Evolutionary conservation across 768 basidiomycete species (phyloP), one percentile per base, ranked within the genome.

Genomic region (Brasilioporus rufonigricans): DNA sequence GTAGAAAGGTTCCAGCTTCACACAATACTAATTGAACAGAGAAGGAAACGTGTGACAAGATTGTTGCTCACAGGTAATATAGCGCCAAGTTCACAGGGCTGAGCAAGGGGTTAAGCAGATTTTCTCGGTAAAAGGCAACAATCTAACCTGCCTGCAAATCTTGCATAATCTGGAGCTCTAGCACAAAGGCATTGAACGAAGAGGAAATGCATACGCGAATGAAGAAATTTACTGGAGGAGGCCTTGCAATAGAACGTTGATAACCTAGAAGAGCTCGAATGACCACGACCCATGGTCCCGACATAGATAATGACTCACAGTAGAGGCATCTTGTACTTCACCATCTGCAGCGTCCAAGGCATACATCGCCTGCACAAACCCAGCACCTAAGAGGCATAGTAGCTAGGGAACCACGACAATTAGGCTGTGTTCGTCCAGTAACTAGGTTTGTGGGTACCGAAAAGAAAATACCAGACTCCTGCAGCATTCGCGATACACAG

Each of bases 311-410:
- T 67, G 38, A 63, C 76, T 60, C 64, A 87, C 88, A 38, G 70
- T 64, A 4, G 70, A 70, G 4, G 79, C 72, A 36, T 77, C 74
- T 48, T 89, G 86, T 1, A 76, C 77, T 35, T 80, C 75, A 4
- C 94, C 93, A 71, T 97, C 93, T 3, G 94, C 92, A 32, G 88
- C 91, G 66, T 97, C 93, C 21, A 97, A 74, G 1, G 95, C 95
- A 64, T 89, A 92, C 61, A 98, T 75, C 1, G 86, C 90, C 71
- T 97, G 93, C 13, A 78, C 77, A 68, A 98, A 97, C 1, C 94
- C 95, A 38, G 91, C 68, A 2, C 83, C 87, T 44, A 97, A 80
- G 24, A 98, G 79, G 12, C 87, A 91, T 14, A 96, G 74, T 32
- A 93, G 74, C 91, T 93, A 60, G 3, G 40, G 14, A 1, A 31